Percentiles rank a stretch among this genome's conserved stretches.
phyloP scores from a whole-genome alignment of 2,329 filamentous ascomycete species.

The Curvularia eragrostidis region DNA sequence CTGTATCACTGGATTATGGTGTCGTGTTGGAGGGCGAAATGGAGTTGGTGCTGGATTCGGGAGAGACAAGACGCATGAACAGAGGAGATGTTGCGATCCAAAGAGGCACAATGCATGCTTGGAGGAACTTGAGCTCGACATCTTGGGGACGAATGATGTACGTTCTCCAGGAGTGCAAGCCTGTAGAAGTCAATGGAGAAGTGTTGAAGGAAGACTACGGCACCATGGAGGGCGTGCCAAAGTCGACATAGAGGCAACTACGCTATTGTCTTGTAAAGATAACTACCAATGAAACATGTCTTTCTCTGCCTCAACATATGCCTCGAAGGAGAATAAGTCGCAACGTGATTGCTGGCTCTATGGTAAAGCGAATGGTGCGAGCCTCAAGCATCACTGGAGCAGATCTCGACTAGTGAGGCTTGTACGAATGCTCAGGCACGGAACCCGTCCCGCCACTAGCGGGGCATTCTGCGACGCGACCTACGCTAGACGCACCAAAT shows the following conservation, averaged over 20 bases:
- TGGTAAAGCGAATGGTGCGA: not conserved
- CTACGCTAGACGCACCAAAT: not conserved
- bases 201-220: conserved; percentile 39
- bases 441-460: not conserved
- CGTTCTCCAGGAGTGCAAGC: conserved; percentile 40
- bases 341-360: not conserved
- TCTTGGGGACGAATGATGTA: conserved; percentile 43
- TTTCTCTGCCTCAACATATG: not conserved
- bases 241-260: conserved; percentile 26
- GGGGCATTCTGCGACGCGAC: not conserved
- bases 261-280: not conserved
- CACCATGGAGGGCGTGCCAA: conserved; percentile 40
- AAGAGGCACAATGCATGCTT: conserved; percentile 50
- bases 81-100: conserved; percentile 48
- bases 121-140: conserved; percentile 40
- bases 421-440: not conserved
- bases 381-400: not conserved
- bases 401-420: not conserved
- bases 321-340: not conserved
- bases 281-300: not conserved
- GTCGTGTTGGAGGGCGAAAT: conserved; percentile 50
- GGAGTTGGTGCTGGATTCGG: conserved; percentile 47
- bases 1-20: conserved; percentile 49
- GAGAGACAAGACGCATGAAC: conserved; percentile 44
- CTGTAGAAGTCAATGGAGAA: conserved; percentile 34